Base-by-base conservation (phyloP, 2,329 filamentous ascomycete genomes). In the Geosmithia morbida region DNA sequence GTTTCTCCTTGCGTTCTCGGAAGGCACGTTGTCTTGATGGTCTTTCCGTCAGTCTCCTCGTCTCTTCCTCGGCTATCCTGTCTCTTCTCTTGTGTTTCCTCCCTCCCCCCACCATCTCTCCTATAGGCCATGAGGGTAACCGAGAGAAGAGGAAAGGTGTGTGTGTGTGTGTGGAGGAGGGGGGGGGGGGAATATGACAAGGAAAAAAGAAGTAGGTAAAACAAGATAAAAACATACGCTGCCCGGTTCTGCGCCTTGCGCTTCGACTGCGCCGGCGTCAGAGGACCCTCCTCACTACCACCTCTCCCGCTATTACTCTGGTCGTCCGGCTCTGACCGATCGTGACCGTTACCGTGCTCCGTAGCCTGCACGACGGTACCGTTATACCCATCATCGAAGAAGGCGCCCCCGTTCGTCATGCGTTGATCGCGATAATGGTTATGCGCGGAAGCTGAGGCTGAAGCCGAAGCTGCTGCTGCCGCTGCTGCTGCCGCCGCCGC, bases 1-100 rank as follows among this genome's bases (percentile, higher is more conserved):
- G 89, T 49, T 82, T 83, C 63, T 97, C 90, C 65, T 97, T 97
- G 55, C 90, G 83, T 65, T 97, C 90, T 51, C 90, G 87, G 64
- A 97, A 97, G 30, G 92, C 90, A 56, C 90, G 83, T 73, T 97
- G 92, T 44, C 90, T 96, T 52, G 26, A 37, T 16, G 2, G 2
- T 46, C 19, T 50, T n/a, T 22, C 43, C 29, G 20, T 44, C 8
- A 20, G 13, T 45, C 40, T 20, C 6, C 41, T 19, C 19, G n/a
- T 10, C 4, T 42, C n/a, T 7, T n/a, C 17, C 10, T n/a, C n/a
- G n/a, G n/a, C n/a, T n/a, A n/a, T n/a, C n/a, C n/a, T n/a, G n/a
- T n/a, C n/a, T n/a, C n/a, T n/a, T n/a, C n/a, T n/a, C n/a, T n/a
- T n/a, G n/a, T n/a, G n/a, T n/a, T n/a, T n/a, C n/a, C n/a, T n/a